A percentile compares a stretch with the other conserved stretches of the same genome.
Conservation (phyloP, 768 basidiomycete species). For the Tricholoma saponaceum region DNA sequence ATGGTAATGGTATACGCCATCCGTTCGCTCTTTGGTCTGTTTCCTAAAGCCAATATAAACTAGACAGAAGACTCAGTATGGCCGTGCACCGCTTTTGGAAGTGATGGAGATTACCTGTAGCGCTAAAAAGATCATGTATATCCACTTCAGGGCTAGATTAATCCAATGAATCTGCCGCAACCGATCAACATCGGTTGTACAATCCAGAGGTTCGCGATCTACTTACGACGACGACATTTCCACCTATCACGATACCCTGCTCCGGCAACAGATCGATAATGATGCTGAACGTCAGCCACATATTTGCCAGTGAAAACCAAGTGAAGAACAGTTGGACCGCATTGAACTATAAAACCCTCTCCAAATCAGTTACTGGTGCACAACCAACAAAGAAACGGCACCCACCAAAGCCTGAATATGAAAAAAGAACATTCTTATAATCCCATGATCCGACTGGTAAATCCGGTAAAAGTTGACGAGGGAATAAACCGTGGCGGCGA, state of each 20-base stretch:
- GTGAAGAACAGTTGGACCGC: conserved; percentile 80
- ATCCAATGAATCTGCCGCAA: conserved; percentile 79
- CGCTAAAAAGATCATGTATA: conserved; percentile 84
- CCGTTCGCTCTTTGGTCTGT: conserved; percentile 86
- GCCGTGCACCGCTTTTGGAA: too few relatives aligned
- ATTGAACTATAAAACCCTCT: conserved; percentile 57
- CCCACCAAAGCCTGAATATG: conserved; percentile 84
- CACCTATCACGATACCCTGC: conserved; percentile 60
- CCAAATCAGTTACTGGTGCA: neutral
- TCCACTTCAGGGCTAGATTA: conserved; percentile 78
- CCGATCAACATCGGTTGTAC: neutral
- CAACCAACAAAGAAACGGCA: conserved; percentile 20
- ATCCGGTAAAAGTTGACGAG: conserved; percentile 87
- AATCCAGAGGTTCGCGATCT: neutral
- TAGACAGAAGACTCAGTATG: conserved; percentile 25
- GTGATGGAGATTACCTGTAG: conserved; percentile 26
- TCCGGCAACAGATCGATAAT: conserved; percentile 83
- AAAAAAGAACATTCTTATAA: conserved; percentile 93
- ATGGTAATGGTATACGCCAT: conserved; percentile 69
- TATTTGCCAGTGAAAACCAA: conserved; percentile 90
- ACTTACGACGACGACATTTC: conserved; percentile 63
- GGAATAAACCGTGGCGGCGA: conserved; percentile 88
- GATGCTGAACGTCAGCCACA: conserved; percentile 94
- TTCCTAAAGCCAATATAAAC: conserved; percentile 60
- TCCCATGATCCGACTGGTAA: conserved; percentile 81